Conservation (phyloP, 106 monocot genomes). For the Vanilla planifolia region DNA sequence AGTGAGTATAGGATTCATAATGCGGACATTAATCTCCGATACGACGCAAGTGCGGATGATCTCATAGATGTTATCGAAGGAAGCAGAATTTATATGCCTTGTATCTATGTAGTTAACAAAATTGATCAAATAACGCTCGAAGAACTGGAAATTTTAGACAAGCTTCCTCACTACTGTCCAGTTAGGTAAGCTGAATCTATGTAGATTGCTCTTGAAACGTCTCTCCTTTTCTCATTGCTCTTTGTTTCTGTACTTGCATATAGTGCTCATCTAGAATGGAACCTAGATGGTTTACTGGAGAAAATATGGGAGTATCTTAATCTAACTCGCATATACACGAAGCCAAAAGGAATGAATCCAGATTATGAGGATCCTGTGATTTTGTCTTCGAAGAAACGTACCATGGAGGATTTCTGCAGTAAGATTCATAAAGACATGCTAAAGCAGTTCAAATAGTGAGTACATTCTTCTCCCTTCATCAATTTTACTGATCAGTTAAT, state of each 20-base stretch:
- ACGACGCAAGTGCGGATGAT: conserved; percentile 96
- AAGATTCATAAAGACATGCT: conserved; percentile 98
- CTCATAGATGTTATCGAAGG: conserved; percentile 97
- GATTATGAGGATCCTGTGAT: conserved; percentile 99
- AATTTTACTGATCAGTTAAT: not conserved
- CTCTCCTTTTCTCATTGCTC: not conserved
- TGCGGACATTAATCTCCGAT: conserved; percentile 90
- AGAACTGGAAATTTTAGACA: conserved; percentile 94
- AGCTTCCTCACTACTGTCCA: conserved; percentile 96
- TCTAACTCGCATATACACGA: conserved; percentile 91
- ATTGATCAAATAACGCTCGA: conserved; percentile 99
- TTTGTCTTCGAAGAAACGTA: conserved; percentile 75
- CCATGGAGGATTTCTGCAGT: conserved; percentile 79
- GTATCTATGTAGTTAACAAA: conserved; percentile 95
- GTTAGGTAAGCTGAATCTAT: conserved; percentile 65
- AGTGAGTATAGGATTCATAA: conserved; percentile 96
- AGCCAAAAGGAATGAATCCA: conserved; percentile 95
- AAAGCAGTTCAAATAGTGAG: conserved; percentile 98
- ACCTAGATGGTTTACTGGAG: conserved; percentile 90
- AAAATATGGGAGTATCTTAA: conserved; percentile 93
- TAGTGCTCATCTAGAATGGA: conserved; percentile 97
- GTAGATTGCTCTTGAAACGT: not conserved
- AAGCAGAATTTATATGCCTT: conserved; percentile 89
- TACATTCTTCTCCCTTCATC: not conserved
- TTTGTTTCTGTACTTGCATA: not conserved